These are phyloP conservation scores for Cyberlindnera suaveolens DNA, from an alignment of 805 yeast species.

Conservation along the genomic window DNA sequence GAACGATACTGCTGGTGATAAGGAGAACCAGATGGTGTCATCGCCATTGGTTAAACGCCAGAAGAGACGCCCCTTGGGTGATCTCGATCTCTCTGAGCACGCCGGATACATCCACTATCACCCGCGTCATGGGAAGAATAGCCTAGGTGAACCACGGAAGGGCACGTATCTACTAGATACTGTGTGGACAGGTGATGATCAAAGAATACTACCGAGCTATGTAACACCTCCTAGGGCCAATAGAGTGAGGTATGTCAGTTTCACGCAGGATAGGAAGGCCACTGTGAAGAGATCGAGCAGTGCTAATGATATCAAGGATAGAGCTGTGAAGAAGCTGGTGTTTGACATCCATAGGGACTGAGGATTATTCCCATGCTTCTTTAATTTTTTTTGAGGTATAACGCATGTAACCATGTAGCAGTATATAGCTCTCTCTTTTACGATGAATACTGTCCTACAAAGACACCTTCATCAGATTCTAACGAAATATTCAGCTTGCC, in stretches of 20 bases:
- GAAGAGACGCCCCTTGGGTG: slow-evolving; percentile 7
- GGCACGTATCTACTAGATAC: slow-evolving; percentile 12
- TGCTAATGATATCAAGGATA: slow-evolving; percentile 14
- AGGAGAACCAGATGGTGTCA: slow-evolving; percentile 15
- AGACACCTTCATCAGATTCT: too few species aligned
- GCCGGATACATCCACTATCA: slow-evolving; percentile 16
- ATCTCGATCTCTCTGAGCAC: slow-evolving; percentile 13
- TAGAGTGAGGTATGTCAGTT: slow-evolving; percentile 16
- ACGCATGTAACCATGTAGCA: neutral
- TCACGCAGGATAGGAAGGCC: slow-evolving; percentile 7
- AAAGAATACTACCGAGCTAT: slow-evolving; percentile 14
- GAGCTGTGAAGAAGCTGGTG: slow-evolving; percentile 20
- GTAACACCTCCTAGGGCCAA: slow-evolving; percentile 23
- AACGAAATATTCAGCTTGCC: too few species aligned
- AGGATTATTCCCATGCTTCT: neutral
- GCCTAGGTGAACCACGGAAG: slow-evolving; percentile 2
- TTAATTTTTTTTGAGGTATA: neutral
- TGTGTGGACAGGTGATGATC: slow-evolving; percentile 12
- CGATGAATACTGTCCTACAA: too few species aligned
- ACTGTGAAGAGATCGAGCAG: slow-evolving; percentile 20
- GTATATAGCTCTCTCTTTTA: too few species aligned
- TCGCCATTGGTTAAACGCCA: neutral
- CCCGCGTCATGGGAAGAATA: neutral
- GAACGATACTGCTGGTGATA: slow-evolving; percentile 11
- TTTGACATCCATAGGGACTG: slow-evolving; percentile 21